Evolutionary conservation across 805 yeast genomes (phyloP), one percentile per base, ranked within the genome.

Genomic region (Myxozyma neotropica): DNA sequence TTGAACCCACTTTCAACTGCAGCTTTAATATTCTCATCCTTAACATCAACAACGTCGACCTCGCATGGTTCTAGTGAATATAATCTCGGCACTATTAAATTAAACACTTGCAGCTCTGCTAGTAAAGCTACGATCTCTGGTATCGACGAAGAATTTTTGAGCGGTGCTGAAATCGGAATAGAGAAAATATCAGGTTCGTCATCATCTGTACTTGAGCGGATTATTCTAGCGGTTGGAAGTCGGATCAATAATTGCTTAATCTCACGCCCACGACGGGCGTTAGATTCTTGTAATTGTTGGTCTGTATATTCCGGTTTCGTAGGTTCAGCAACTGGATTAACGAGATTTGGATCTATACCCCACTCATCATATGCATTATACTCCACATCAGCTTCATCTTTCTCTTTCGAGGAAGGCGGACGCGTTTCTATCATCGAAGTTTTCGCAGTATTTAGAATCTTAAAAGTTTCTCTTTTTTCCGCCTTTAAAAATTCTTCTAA

Each of bases 391-490:
- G 29, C 24, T 42, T 5, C 29, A 10, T 17, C 33, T 23, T 38
- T 29, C 27, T 8, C 17, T 42, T 8, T 27, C 13, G 46, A 4
- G 13, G 46, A 13, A 26, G 51, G 38, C 23, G 31, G 4, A 27
- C 29, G 24, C 33, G 38, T 3, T 54, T 59, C 13, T n/a, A 4
- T 15, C 23, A 24, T 6, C 13, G 42, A 3, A 2, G 29, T 52
- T 26, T 43, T 24, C 13, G 39, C 24, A 10, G 33, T 33, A 39
- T 77, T 79, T 31, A 86, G 85, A 65, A 87, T 78, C 68, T 84
- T 87, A 59, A 87, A 74, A 0, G 89, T 84, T 23, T 80, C 82
- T 44, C 80, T 78, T 66, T 84, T 85, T 63, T 85, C 85, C 71
- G 78, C 79, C 48, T 80, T 78, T 57, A 88, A 74, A 66, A 86